phyloP scores from a whole-genome alignment of 108 stramenopile species.

The Stephanodiscus triporus region DNA sequence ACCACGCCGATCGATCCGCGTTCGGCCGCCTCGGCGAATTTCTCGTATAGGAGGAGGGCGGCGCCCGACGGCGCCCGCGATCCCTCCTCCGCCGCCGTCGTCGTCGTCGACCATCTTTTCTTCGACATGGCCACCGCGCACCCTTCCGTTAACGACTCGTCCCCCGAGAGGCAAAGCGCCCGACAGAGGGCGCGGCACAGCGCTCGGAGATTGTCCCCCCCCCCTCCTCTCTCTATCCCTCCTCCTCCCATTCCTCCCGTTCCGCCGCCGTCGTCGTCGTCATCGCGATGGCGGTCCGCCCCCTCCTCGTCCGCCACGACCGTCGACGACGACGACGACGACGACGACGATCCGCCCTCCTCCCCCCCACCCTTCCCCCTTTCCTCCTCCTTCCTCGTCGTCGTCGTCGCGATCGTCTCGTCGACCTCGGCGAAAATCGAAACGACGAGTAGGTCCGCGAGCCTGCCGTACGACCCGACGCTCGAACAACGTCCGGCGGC shows the following conservation, averaged over 20 bases:
- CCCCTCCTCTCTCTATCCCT: background rate
- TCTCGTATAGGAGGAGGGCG: background rate
- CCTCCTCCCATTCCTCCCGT: background rate
- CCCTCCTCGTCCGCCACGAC: background rate
- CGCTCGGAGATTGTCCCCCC: conserved; percentile 6
- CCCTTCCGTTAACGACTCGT: conserved; percentile 2
- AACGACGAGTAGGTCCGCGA: background rate
- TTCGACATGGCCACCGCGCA: background rate
- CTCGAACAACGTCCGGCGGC: background rate
- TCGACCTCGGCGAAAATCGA: conserved; percentile 1
- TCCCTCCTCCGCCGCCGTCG: too few relatives aligned
- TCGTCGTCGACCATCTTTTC: background rate
- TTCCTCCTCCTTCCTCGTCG: background rate
- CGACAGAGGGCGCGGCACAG: conserved; percentile 29
- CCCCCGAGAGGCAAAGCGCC: conserved; percentile 4
- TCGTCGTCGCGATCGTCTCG: background rate
- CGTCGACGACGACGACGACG: background rate
- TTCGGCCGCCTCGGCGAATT: conserved; percentile 6
- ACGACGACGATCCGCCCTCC: too few relatives aligned
- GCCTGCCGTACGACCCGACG: background rate
- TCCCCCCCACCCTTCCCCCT: background rate
- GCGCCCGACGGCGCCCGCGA: too few relatives aligned
- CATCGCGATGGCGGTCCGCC: background rate
- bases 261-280: background rate
- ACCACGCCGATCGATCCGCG: conserved; percentile 1